Evolutionary conservation across 2,329 filamentous ascomycete species (phyloP).

Genomic region (Verticillium tricorpus): DNA sequence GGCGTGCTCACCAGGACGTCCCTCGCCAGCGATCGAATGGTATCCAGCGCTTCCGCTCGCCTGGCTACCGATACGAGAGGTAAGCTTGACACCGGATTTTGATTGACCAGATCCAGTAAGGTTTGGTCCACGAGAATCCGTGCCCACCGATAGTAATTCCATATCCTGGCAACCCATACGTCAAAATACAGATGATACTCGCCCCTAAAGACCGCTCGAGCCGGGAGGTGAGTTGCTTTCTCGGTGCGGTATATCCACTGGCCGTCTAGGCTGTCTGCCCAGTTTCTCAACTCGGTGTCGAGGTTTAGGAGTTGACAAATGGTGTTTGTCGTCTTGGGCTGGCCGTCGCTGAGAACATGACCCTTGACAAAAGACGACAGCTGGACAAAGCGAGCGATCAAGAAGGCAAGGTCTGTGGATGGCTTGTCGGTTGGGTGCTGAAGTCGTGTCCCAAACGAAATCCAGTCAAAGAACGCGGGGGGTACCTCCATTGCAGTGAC

Average conservation of each 20-base stretch:
- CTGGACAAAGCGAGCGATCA: slow-evolving; percentile 35
- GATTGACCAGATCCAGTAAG: slow-evolving; percentile 35
- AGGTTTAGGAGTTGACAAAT: slow-evolving; percentile 34
- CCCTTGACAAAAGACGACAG: slow-evolving; percentile 29
- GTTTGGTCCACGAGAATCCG: slow-evolving; percentile 49
- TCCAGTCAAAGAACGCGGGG: slow-evolving; percentile 36
- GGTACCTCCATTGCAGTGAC: slow-evolving; percentile 34
- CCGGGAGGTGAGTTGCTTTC: slow-evolving; percentile 25
- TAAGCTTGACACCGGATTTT: slow-evolving; percentile 32
- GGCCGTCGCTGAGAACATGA: slow-evolving; percentile 31
- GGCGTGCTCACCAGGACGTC: slow-evolving; percentile 42
- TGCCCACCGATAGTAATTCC: slow-evolving; percentile 56
- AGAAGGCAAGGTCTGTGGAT: slow-evolving; percentile 33
- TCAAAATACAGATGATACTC: slow-evolving; percentile 52
- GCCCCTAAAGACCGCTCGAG: slow-evolving; percentile 42
- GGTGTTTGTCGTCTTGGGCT: slow-evolving; percentile 24
- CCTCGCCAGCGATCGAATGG: slow-evolving; percentile 32
- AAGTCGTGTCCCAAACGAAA: slow-evolving; percentile 30
- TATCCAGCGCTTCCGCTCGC: slow-evolving; percentile 25
- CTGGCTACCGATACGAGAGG: slow-evolving; percentile 23
- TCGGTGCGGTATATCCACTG: slow-evolving; percentile 33
- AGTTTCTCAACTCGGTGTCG: slow-evolving; percentile 32
- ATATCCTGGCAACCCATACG: slow-evolving; percentile 49
- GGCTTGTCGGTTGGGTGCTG: slow-evolving; percentile 31
- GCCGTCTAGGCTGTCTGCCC: slow-evolving; percentile 29